Evolutionary conservation across 108 stramenopile genomes (phyloP).

Genomic region (Schizochytrium sp.): DNA sequence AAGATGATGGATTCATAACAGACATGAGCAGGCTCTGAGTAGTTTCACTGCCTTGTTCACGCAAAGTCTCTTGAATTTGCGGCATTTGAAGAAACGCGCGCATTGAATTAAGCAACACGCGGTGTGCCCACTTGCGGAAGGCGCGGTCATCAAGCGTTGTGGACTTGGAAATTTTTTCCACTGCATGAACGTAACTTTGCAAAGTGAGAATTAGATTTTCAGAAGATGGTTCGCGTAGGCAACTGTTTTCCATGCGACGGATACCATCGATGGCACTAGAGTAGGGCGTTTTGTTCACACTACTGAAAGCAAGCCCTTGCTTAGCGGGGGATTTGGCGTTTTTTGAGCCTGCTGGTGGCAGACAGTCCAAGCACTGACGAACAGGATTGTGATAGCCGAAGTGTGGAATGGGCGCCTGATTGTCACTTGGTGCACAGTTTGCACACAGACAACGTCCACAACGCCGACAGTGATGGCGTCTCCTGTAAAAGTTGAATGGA

Average conservation of each 20-base stretch:
- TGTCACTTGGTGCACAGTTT: slow-evolving; percentile 23
- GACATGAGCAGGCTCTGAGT: background rate
- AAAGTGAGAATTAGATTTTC: slow-evolving; percentile 22
- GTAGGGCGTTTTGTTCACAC: background rate
- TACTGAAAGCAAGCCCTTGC: background rate
- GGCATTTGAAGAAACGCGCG: slow-evolving; percentile 37
- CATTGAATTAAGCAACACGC: background rate
- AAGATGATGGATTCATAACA: background rate
- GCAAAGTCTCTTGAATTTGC: slow-evolving; percentile 17
- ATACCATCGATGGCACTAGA: slow-evolving; percentile 17
- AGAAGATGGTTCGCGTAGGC: background rate
- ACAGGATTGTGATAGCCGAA: slow-evolving; percentile 25
- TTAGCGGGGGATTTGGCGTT: background rate
- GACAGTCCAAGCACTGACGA: slow-evolving; percentile 38
- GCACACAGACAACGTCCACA: slow-evolving; percentile 42
- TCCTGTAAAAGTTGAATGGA: background rate
- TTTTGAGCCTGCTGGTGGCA: slow-evolving; percentile 17
- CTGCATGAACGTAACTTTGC: slow-evolving; percentile 44
- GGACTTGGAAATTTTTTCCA: slow-evolving; percentile 13
- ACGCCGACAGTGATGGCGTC: slow-evolving; percentile 55
- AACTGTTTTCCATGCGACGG: slow-evolving; percentile 44
- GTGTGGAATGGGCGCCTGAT: slow-evolving; percentile 31
- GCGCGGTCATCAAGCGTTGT: background rate
- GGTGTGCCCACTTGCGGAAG: slow-evolving; percentile 1
- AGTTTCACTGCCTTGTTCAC: background rate